Base-by-base conservation (phyloP, 768 basidiomycete species). In the Mycena olivaceomarginata region DNA sequence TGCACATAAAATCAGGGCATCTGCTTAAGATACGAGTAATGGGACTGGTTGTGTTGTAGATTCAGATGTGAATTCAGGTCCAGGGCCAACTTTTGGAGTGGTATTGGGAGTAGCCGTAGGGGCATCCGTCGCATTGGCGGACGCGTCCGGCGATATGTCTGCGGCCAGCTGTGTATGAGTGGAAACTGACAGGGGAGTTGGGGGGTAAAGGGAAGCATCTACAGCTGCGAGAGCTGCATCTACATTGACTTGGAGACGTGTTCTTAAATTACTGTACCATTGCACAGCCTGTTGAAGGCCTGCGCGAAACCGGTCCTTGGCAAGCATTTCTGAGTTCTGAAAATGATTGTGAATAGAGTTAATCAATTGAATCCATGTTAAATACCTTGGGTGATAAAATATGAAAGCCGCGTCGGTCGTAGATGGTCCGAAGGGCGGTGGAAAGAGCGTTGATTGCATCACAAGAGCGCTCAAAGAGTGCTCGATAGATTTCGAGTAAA, bases 361-460 rank as follows among this genome's bases (percentile, higher is more conserved):
- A 18, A 6, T n/a, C 5, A 18, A 56, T n/a, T 18, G 18, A 22
- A 18, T 31, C 12, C 5, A 20, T 56, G n/a, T 56, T n/a, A 18
- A 22, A 67, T 76, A 85, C 83, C 71, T 79, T 66, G 1, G 25
- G 20, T 62, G 83, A 78, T 0, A 77, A 20, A 4, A 82, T 41
- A 5, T 59, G 39, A 64, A 80, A 86, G 1, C 85, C 85, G 4
- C 83, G 79, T 13, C 79, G 63, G 16, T 39, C 70, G 64, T 88
- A 87, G 66, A 85, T 83, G 0, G 76, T 80, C n/a, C 82, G 83
- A 4, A 87, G 76, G 0, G 84, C 82, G 18, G 64, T n/a, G 2
- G 81, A 67, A 16, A 82, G 48, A 3, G 81, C 81, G 43, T 70
- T 78, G 45, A 87, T 79, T 4, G 86, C 86, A 71, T 88, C 83